phyloP scores from a whole-genome alignment of 768 basidiomycete species.

The Piloderma croceum region DNA sequence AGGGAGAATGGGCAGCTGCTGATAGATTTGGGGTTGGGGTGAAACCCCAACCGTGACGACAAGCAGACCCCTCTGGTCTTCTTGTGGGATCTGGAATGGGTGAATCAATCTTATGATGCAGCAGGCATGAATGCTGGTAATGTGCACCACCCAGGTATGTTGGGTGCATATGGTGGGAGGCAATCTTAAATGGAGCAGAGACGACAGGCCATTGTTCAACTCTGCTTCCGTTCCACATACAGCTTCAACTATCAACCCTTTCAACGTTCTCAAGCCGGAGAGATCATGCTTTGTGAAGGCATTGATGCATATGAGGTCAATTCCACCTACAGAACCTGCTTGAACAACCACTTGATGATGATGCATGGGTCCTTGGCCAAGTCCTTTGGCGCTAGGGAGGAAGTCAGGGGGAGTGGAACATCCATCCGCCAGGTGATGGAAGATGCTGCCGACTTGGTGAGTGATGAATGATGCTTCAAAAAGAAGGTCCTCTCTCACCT shows the following conservation, averaged over 20 bases:
- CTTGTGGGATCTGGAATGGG: conserved; percentile 12
- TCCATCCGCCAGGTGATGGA: conserved; percentile 3
- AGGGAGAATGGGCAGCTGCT: conserved; percentile 9
- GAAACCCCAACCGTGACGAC: conserved; percentile 6
- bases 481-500: too few species aligned
- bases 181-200: conserved; percentile 10
- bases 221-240: conserved; percentile 11
- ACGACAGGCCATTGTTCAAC: conserved; percentile 4
- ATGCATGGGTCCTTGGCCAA: background rate
- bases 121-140: conserved; percentile 9
- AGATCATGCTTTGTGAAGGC: conserved; percentile 11
- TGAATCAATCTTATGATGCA: conserved; percentile 16
- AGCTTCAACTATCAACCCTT: conserved; percentile 12
- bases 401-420: conserved; percentile 8
- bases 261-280: conserved; percentile 8
- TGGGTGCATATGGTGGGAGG: conserved; percentile 12
- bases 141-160: conserved; percentile 13
- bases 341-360: background rate
- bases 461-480: too few species aligned
- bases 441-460: conserved; percentile 5
- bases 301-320: conserved; percentile 7
- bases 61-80: conserved; percentile 9
- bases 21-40: conserved; percentile 14
- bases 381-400: conserved; percentile 15
- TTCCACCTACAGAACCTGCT: background rate